Conservation (phyloP, 257 asterid species). For the Nicotiana attenuata region DNA sequence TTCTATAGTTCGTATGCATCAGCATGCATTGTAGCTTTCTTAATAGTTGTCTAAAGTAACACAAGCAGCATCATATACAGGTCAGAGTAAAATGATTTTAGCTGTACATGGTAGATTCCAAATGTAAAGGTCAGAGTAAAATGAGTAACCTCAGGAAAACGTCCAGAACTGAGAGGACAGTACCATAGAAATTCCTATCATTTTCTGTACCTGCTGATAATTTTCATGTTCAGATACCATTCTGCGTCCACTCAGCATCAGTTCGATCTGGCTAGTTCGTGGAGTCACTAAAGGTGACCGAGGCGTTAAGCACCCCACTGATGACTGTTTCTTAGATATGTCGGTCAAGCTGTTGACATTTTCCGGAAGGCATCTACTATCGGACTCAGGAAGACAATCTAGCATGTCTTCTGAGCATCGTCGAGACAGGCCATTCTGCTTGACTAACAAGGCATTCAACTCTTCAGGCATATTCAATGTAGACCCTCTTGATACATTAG, state of each 20-base stretch:
- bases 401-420: slow-evolving; percentile 48
- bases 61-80: background rate
- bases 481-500: slow-evolving; percentile 44
- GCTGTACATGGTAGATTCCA: background rate
- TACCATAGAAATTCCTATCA: background rate
- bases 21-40: background rate
- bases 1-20: background rate
- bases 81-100: background rate
- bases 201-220: slow-evolving; percentile 67
- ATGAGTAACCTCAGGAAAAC: background rate
- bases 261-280: slow-evolving; percentile 67
- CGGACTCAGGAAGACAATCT: slow-evolving; percentile 43
- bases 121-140: background rate
- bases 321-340: slow-evolving; percentile 48
- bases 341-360: slow-evolving; percentile 36
- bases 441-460: slow-evolving; percentile 45
- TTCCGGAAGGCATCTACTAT: slow-evolving; percentile 34
- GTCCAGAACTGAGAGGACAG: background rate
- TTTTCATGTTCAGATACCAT: slow-evolving; percentile 74
- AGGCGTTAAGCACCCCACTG: slow-evolving; percentile 81
- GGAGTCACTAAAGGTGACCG: slow-evolving; percentile 90
- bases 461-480: slow-evolving; percentile 37
- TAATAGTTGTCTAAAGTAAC: background rate
- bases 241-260: slow-evolving; percentile 59
- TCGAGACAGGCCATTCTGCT: slow-evolving; percentile 34